A percentile compares a stretch with the other conserved stretches of the same genome.
Conservation (phyloP, 2,329 filamentous ascomycete genomes). For the Fusarium sp. region DNA sequence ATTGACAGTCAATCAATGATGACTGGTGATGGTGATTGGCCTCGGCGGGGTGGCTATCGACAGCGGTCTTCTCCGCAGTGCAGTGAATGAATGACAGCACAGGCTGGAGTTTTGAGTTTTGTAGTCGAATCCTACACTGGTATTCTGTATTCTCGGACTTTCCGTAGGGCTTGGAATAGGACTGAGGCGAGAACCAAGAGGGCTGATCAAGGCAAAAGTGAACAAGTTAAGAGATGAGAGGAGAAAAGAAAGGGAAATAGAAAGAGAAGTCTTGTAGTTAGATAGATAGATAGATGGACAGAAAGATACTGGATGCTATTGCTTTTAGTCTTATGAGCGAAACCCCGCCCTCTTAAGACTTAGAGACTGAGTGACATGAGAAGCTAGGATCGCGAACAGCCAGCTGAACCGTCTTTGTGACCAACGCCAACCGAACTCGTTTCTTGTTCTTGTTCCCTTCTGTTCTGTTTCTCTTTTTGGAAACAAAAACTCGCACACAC, state of each 20-base stretch:
- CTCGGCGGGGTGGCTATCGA: conserved; percentile 32
- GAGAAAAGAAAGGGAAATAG: conserved; percentile 5
- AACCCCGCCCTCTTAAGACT: conserved; percentile 33
- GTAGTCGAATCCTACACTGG: conserved; percentile 24
- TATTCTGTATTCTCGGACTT: neutral
- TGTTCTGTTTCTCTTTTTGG: conserved; percentile 27
- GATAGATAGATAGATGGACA: neutral
- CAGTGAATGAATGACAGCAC: conserved; percentile 27
- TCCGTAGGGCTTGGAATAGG: conserved; percentile 7
- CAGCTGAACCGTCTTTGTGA: conserved; percentile 37
- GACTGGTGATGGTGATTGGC: conserved; percentile 21
- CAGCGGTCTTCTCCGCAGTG: conserved; percentile 23
- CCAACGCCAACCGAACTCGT: conserved; percentile 36
- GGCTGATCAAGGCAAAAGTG: neutral
- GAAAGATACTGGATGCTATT: neutral
- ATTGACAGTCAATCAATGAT: conserved; percentile 11
- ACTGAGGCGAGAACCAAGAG: neutral
- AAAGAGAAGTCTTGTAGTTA: neutral
- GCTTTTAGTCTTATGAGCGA: conserved; percentile 1
- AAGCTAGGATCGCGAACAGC: conserved; percentile 42
- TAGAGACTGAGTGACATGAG: conserved; percentile 15
- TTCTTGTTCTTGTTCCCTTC: conserved; percentile 22
- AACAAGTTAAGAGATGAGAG: neutral
- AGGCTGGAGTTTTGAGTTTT: conserved; percentile 24
- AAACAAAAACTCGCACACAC: conserved; percentile 4